Evolutionary conservation across 116 monocot genomes (phyloP).

Genomic region (Cymodocea nodosa): DNA sequence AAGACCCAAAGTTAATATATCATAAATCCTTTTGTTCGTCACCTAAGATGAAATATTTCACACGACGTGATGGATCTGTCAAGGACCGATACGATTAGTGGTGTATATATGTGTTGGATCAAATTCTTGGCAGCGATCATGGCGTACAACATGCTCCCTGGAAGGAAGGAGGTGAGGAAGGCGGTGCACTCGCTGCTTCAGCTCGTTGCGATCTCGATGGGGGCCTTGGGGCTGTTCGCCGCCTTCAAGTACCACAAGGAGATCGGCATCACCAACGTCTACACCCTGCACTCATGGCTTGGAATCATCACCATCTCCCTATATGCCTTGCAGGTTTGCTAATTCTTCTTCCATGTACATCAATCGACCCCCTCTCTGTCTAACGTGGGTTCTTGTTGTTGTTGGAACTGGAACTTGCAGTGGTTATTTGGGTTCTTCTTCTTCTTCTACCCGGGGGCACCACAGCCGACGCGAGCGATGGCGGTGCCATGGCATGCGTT

Average conservation of each 20-base stretch:
- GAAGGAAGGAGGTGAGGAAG: constrained; percentile 26
- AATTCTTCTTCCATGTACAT: not conserved
- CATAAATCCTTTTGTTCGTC: too few relatives aligned
- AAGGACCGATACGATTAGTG: too few relatives aligned
- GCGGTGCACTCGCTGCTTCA: constrained; percentile 50
- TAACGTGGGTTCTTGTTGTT: not conserved
- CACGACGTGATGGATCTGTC: too few relatives aligned
- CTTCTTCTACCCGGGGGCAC: constrained; percentile 18
- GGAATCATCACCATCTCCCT: constrained; percentile 61
- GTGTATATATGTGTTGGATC: not conserved
- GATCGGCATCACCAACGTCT: constrained; percentile 27
- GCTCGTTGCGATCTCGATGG: constrained; percentile 40
- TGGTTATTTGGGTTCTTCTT: constrained; percentile 25
- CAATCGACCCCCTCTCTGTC: too few relatives aligned
- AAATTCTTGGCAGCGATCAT: constrained; percentile 40
- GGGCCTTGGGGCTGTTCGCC: constrained; percentile 54
- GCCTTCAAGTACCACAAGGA: constrained; percentile 74
- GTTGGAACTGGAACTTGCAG: constrained; percentile 6
- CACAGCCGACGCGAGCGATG: constrained; percentile 11
- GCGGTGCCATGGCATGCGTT: constrained; percentile 27
- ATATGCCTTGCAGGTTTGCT: constrained; percentile 51
- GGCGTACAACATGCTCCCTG: constrained; percentile 52
- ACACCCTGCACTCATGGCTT: constrained; percentile 70
- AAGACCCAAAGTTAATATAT: too few relatives aligned
- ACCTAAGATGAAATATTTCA: too few relatives aligned